phyloP scores from a whole-genome alignment of 139 green algal genomes.

The Astrephomene gubernaculifera region DNA sequence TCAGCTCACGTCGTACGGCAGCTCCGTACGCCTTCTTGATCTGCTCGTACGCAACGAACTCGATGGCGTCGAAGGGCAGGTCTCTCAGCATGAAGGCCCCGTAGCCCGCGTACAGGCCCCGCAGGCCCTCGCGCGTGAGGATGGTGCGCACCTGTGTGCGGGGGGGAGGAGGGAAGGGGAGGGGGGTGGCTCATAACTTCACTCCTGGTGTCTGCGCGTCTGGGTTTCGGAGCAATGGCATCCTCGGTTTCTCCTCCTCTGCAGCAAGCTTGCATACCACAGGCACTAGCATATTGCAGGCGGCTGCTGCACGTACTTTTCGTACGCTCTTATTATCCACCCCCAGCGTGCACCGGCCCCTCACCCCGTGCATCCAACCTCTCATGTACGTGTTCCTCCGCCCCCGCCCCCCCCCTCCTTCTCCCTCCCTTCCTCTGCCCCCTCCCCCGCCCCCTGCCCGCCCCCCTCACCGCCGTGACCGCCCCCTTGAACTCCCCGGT shows the following conservation, averaged over 20 bases:
- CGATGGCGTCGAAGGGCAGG: constrained; percentile 98
- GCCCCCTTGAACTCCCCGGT: constrained; percentile 79
- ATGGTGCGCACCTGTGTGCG: constrained; percentile 75
- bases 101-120: constrained; percentile 95
- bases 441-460: background rate
- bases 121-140: constrained; percentile 79
- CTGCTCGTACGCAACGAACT: constrained; percentile 95
- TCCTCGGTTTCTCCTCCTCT: no score
- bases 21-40: constrained; percentile 61
- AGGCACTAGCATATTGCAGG: no score
- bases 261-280: no score
- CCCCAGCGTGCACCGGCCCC: background rate
- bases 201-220: no score
- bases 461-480: constrained; percentile 56
- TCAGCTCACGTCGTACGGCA: constrained; percentile 64
- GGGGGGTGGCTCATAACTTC: no score
- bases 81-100: constrained; percentile 97
- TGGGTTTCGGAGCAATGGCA: no score
- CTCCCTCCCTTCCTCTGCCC: background rate
- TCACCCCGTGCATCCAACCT: background rate
- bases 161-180: background rate
- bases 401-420: background rate
- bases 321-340: no score
- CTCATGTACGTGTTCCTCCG: background rate
- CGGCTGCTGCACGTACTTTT: no score